Conservation (phyloP, 2,329 filamentous ascomycete genomes). For the Fusarium sp. region DNA sequence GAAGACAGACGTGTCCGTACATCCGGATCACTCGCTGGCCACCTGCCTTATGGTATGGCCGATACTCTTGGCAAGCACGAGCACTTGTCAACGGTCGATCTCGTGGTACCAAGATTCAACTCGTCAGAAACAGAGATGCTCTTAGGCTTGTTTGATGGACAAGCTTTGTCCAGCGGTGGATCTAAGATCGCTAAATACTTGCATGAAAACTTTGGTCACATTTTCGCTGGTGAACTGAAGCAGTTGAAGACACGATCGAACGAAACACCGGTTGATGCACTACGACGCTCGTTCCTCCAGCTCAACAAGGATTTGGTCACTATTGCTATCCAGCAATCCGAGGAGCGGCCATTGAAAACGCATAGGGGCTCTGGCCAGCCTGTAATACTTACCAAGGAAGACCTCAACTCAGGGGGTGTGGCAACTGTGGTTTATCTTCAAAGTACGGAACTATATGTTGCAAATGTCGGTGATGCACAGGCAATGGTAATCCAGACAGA, state of each 20-base stretch:
- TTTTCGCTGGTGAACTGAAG: constrained; percentile 84
- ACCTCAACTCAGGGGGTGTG: constrained; percentile 88
- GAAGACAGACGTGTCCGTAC: constrained; percentile 95
- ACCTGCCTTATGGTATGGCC: constrained; percentile 95
- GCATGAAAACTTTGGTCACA: constrained; percentile 91
- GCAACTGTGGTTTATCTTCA: constrained; percentile 92
- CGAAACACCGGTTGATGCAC: constrained; percentile 82
- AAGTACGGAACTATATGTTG: constrained; percentile 89
- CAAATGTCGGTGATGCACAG: constrained; percentile 94
- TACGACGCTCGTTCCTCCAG: constrained; percentile 84
- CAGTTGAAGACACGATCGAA: constrained; percentile 69
- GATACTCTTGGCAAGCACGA: constrained; percentile 93
- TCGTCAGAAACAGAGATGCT: constrained; percentile 89
- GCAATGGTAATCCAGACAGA: constrained; percentile 94
- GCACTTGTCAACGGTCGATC: constrained; percentile 92
- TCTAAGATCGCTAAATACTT: constrained; percentile 96
- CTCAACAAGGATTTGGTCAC: constrained; percentile 95
- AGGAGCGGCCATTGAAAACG: constrained; percentile 71
- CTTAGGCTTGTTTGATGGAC: constrained; percentile 94
- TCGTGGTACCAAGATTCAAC: constrained; percentile 92
- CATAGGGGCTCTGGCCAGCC: constrained; percentile 77
- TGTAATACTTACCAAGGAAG: constrained; percentile 85
- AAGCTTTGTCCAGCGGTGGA: constrained; percentile 85
- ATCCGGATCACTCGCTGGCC: constrained; percentile 91
- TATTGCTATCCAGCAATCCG: constrained; percentile 79